A percentile compares a stretch with the other conserved stretches of the same genome.
These are phyloP conservation scores for Tinospora cordifolia DNA, from an alignment of 164 flowering plant species.

Conservation along the genomic window DNA sequence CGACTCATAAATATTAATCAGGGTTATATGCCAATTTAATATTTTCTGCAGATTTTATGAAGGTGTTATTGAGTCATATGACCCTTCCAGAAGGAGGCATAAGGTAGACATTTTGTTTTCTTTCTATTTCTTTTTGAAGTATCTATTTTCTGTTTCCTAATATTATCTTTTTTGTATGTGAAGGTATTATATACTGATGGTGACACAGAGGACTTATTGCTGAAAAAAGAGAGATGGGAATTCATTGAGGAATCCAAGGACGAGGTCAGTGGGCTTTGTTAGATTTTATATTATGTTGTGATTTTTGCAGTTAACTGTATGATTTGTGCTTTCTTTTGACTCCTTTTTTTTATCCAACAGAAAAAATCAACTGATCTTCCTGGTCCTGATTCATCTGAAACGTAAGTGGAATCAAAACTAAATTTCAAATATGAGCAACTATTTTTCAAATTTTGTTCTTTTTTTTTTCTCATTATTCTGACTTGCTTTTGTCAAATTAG, in stretches of 20 bases:
- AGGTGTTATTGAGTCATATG: slow-evolving; percentile 54
- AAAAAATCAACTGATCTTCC: slow-evolving; percentile 27
- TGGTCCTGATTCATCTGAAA: slow-evolving; percentile 41
- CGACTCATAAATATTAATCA: neutral
- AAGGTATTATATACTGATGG: slow-evolving; percentile 74
- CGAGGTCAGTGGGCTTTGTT: slow-evolving; percentile 30
- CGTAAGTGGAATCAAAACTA: slow-evolving; percentile 31
- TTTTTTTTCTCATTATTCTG: slow-evolving; percentile 7
- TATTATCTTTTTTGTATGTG: neutral
- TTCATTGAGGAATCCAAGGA: slow-evolving; percentile 26
- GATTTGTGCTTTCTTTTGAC: neutral
- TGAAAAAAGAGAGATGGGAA: slow-evolving; percentile 47
- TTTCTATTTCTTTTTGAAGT: neutral
- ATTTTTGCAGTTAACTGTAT: neutral
- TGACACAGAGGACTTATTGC: slow-evolving; percentile 54
- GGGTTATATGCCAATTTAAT: no score
- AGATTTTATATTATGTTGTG: neutral
- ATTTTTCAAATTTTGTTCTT: no score
- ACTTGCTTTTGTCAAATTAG: slow-evolving; percentile 19
- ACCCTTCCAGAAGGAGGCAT: slow-evolving; percentile 47
- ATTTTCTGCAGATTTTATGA: slow-evolving; percentile 56
- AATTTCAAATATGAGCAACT: no score
- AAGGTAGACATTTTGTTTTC: slow-evolving; percentile 34
- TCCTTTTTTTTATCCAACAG: slow-evolving; percentile 26
- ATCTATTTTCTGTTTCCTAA: neutral